These are phyloP conservation scores for Phlebiopsis gigantea DNA, from an alignment of 768 basidiomycete species.

Conservation along the genomic window DNA sequence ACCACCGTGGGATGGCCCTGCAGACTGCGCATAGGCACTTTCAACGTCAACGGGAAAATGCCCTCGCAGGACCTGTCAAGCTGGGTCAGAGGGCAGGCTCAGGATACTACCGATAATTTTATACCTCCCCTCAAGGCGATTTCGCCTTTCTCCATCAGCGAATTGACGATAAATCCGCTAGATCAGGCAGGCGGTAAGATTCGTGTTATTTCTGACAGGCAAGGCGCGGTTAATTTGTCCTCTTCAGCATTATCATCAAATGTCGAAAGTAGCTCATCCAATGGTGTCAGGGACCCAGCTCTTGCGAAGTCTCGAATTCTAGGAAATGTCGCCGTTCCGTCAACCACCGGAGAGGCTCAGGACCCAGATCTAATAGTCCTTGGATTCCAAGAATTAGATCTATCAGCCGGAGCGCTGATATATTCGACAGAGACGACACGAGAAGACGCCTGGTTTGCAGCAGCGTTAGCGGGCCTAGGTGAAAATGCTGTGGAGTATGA, in stretches of 20 bases:
- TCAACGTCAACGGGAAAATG: constrained; percentile 78
- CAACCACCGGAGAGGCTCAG: constrained; percentile 18
- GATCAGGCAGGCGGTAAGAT: not conserved
- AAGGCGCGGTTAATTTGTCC: too few relatives aligned
- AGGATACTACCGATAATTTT: not conserved
- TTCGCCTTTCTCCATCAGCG: constrained; percentile 21
- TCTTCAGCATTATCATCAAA: too few relatives aligned
- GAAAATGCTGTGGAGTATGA: constrained; percentile 58
- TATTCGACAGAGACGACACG: constrained; percentile 57
- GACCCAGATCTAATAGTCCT: constrained; percentile 70
- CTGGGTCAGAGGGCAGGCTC: constrained; percentile 45
- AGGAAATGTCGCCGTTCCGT: constrained; percentile 21
- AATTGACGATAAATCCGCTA: not conserved
- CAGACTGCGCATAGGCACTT: constrained; percentile 71
- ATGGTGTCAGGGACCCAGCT: too few relatives aligned
- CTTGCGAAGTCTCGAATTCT: constrained; percentile 3
- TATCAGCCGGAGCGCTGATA: constrained; percentile 71
- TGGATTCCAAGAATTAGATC: constrained; percentile 78
- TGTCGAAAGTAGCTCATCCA: too few relatives aligned
- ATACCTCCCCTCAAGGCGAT: constrained; percentile 22
- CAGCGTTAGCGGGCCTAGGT: constrained; percentile 66
- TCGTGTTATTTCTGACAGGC: too few relatives aligned
- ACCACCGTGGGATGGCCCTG: too few relatives aligned
- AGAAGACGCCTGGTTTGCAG: constrained; percentile 69
- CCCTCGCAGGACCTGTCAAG: constrained; percentile 67